These are phyloP conservation scores for Beauveria australis DNA, from an alignment of 2,329 filamentous ascomycete genomes.

Conservation along the genomic window DNA sequence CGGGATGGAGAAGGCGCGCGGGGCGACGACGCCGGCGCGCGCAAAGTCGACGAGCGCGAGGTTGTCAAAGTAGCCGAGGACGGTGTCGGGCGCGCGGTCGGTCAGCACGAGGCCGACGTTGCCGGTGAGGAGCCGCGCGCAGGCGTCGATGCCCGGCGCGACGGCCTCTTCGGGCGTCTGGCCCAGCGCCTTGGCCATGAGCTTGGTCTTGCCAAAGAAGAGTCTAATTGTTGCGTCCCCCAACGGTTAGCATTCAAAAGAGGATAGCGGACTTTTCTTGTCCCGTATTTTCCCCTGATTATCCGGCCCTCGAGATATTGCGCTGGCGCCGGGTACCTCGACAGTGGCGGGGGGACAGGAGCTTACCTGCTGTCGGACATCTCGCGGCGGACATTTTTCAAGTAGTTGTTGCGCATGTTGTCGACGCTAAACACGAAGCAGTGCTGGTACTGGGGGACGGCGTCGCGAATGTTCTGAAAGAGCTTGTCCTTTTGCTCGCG, in stretches of 20 bases:
- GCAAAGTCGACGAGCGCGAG: constrained; percentile 81
- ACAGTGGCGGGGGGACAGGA: neutral
- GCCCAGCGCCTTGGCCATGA: constrained; percentile 94
- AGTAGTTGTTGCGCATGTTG: constrained; percentile 96
- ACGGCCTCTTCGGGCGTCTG: constrained; percentile 68
- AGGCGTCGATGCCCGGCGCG: constrained; percentile 65
- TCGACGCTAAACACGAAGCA: constrained; percentile 91
- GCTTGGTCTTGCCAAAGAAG: constrained; percentile 99
- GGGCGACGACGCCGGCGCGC: constrained; percentile 70
- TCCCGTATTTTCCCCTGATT: neutral
- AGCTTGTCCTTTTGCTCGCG: constrained; percentile 86
- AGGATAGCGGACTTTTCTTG: neutral
- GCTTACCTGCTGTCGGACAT: constrained; percentile 74
- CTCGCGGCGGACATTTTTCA: constrained; percentile 83
- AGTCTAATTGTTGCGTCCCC: constrained; percentile 31
- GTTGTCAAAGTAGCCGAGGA: constrained; percentile 64
- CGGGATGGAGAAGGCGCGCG: constrained; percentile 71
- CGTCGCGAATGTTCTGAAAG: constrained; percentile 80
- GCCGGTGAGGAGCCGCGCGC: constrained; percentile 64
- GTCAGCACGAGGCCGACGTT: constrained; percentile 89
- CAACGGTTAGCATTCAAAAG: too few species aligned
- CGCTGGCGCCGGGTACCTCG: too few species aligned
- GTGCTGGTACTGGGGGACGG: constrained; percentile 76
- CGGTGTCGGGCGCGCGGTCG: constrained; percentile 58
- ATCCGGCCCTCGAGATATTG: too few species aligned